phyloP scores from a whole-genome alignment of 2,329 filamentous ascomycete genomes.

The Pseudopithomyces maydicus region DNA sequence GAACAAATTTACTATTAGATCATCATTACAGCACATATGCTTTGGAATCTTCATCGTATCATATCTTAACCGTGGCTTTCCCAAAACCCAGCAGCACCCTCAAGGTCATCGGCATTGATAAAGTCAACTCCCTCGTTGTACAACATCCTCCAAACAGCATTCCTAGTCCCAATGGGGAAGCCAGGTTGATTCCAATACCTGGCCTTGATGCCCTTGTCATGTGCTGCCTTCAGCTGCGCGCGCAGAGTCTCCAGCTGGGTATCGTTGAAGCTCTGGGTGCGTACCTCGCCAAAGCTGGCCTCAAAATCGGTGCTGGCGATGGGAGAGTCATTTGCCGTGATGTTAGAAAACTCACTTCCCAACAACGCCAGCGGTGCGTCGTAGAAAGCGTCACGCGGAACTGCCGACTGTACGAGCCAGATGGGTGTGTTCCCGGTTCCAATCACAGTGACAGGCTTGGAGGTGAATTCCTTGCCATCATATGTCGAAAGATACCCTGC shows the following conservation, averaged over 20 bases:
- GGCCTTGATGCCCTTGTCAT: conserved; percentile 61
- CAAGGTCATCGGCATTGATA: conserved; percentile 68
- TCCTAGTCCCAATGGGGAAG: conserved; percentile 59
- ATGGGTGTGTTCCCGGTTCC: conserved; percentile 60
- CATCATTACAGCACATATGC: not conserved
- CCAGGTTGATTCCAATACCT: conserved; percentile 68
- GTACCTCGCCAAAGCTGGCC: conserved; percentile 47
- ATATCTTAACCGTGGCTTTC: conserved; percentile 25
- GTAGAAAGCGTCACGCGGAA: conserved; percentile 59
- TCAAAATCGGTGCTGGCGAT: conserved; percentile 61
- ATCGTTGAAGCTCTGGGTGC: conserved; percentile 44
- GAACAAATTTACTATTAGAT: not conserved
- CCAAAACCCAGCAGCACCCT: conserved; percentile 52
- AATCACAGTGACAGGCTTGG: conserved; percentile 63
- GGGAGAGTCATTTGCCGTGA: conserved; percentile 56
- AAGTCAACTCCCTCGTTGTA: conserved; percentile 64
- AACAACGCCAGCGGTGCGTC: conserved; percentile 61
- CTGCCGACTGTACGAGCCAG: conserved; percentile 49
- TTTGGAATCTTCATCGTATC: not conserved
- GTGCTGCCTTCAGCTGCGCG: conserved; percentile 59
- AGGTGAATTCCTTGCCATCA: conserved; percentile 52
- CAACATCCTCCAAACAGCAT: conserved; percentile 58
- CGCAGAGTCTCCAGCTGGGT: conserved; percentile 58
- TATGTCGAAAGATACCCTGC: conserved; percentile 60
- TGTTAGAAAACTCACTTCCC: conserved; percentile 46